Evolutionary conservation across 768 basidiomycete species (phyloP), one percentile per base, ranked within the genome.

Genomic region (Psilocybe sp.): DNA sequence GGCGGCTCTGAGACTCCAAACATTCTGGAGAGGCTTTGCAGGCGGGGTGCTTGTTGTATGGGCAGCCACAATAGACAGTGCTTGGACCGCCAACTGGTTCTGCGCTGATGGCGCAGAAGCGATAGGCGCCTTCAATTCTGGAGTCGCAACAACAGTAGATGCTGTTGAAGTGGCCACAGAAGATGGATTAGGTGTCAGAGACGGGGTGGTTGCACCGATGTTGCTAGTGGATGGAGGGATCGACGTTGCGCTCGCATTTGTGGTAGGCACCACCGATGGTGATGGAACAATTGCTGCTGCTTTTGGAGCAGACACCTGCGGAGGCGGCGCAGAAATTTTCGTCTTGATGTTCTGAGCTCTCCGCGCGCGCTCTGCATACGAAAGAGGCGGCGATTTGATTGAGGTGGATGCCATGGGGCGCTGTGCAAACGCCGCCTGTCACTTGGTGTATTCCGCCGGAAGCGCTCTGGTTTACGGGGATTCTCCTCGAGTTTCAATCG

Each of bases 311-410:
- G 35, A 18, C 47, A 43, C 45, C 41, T 50, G 53, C 33, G 55
- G 44, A 12, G 33, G 52, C 23, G 46, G 37, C n/a, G 50, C 50
- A 35, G 65, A 53, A 56, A 58, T 63, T 19, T 63, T 59, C 31
- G 64, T 60, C 40, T 56, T 66, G 48, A 68, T 65, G 47, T 66
- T 69, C 52, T 78, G 68, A 2, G 76, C 75, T 59, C 72, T 77
- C 66, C 73, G 78, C 51, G 75, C 79, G 40, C 73, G 74, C 44
- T 81, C 73, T 34, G 79, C 80, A 55, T 85, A 86, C 23, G 84
- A 85, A 43, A 82, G 72, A 49, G 23, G 23, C 23, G 23, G 23
- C 23, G 23, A 28, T 28, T 28, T 28, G 23, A 28, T 7, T 28
- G 23, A 28, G 7, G 23, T 28, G 72, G 63, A 54, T 70, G 70